These are phyloP conservation scores for Hypoxylon rickii DNA, from an alignment of 495 filamentous ascomycete genomes.

Conservation along the genomic window DNA sequence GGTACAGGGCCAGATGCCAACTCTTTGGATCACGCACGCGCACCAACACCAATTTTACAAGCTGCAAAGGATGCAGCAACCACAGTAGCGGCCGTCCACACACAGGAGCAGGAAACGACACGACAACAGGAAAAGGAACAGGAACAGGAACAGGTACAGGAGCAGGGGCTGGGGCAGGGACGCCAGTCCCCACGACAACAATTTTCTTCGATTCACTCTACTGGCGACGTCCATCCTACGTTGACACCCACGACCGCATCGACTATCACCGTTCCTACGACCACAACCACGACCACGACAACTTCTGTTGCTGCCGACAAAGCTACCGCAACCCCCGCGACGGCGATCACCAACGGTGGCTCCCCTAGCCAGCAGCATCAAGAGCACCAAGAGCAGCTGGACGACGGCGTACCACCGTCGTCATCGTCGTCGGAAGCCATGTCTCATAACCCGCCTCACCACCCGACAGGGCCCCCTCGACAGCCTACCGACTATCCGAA, in stretches of 20 bases:
- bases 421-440: conserved; percentile 46
- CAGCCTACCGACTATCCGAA: conserved; percentile 60
- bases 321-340: conserved; percentile 19
- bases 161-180: conserved; percentile 12
- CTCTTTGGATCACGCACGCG: conserved; percentile 19
- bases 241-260: conserved; percentile 20
- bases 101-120: conserved; percentile 37
- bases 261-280: conserved; percentile 9
- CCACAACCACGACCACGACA: too few relatives aligned
- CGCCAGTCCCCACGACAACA: conserved; percentile 9
- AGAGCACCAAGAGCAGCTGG: conserved; percentile 13
- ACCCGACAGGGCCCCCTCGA: conserved; percentile 48
- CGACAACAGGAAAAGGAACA: conserved; percentile 28
- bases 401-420: conserved; percentile 38
- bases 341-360: conserved; percentile 24
- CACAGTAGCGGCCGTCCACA: conserved; percentile 30
- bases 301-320: conserved; percentile 19
- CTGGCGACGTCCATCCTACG: conserved; percentile 20
- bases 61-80: conserved; percentile 26
- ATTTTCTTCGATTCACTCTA: conserved; percentile 22
- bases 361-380: conserved; percentile 17
- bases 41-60: conserved; percentile 18
- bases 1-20: conserved; percentile 18
- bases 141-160: conserved; percentile 3
- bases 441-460: conserved; percentile 54